Evolutionary conservation across 1,284 basidiomycete species (phyloP).

Genomic region (Fistulina hepatica): DNA sequence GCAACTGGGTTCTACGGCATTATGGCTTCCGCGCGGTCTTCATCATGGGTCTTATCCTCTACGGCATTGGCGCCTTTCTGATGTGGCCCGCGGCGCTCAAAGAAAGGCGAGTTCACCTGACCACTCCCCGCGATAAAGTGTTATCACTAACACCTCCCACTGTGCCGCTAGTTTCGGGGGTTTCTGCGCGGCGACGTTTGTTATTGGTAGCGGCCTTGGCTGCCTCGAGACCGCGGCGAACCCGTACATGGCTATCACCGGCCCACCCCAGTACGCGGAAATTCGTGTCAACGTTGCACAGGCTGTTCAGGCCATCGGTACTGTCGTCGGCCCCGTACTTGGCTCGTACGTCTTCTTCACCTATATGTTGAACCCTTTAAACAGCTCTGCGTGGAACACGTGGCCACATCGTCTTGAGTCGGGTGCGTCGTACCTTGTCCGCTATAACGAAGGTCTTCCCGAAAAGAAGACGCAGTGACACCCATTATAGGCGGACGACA

Average conservation of each 20-base stretch:
- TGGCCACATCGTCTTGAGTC: too few species aligned
- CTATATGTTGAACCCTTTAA: constrained; percentile 13
- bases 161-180: constrained; percentile 28
- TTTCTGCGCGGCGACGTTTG: constrained; percentile 28
- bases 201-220: constrained; percentile 26
- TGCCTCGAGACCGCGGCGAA: constrained; percentile 27
- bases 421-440: too few species aligned
- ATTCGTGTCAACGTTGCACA: constrained; percentile 27
- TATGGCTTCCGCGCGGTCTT: constrained; percentile 26
- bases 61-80: constrained; percentile 25
- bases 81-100: constrained; percentile 29
- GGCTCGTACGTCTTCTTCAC: constrained; percentile 27
- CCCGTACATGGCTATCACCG: constrained; percentile 28
- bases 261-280: constrained; percentile 25
- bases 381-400: too few species aligned
- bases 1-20: constrained; percentile 24
- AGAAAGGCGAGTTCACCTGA: too few species aligned
- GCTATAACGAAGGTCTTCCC: too few species aligned
- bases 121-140: too few species aligned
- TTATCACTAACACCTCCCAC: too few species aligned
- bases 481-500: too few species aligned
- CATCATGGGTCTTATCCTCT: constrained; percentile 23
- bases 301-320: constrained; percentile 24
- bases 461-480: too few species aligned
- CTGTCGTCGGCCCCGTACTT: constrained; percentile 25